Evolutionary conservation across 371 early-diverging fungal species (phyloP), one percentile per base, ranked within the genome.

Genomic region (Apophysomyces elegans): DNA sequence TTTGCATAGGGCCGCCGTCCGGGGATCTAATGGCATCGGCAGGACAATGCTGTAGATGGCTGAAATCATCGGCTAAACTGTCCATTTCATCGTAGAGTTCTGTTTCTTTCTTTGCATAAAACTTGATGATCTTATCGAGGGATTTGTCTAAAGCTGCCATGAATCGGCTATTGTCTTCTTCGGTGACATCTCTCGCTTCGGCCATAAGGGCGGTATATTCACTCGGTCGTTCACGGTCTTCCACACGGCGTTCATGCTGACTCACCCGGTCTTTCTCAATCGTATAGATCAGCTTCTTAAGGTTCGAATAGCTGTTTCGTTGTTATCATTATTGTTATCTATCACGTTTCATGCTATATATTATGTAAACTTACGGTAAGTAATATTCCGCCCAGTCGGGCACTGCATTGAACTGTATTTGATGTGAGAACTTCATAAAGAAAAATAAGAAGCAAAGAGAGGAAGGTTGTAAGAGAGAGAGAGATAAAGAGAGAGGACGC

Each of bases 341-440:
- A 8, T 41, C 41, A 26, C 32, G 32, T 26, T 3, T 26, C 32
- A 26, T 3, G 32, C 32, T 41, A 11, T 41, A 5, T 41, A 41
- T 13, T 8, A 11, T 41, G 5, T 41, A 7, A 4, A 57, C 78
- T 79, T 86, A 88, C 84, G 88, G 88, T 58, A 93, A 56, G 73
- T 92, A 93, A 74, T 88, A 83, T 63, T 93, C 93, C 58, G 88
- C 86, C 96, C 96, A 96, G 70, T 95, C 95, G 56, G 95, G 95
- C 41, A 91, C 92, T 43, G 93, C 86, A 72, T 96, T 95, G 73
- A 96, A 89, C 76, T 92, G 91, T 50, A 96, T 86, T 50, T 90
- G 89, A 79, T 93, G 93, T 7, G 94, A 93, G 69, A 69, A 69
- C 58, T 69, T 69, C 70, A 69, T 69, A 35, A n/a, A 4, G 32